Percentiles rank a stretch among this genome's conserved stretches.
Evolutionary conservation across 176 grass and related monocot species (phyloP).

Genomic region (Juncus inflexus): DNA sequence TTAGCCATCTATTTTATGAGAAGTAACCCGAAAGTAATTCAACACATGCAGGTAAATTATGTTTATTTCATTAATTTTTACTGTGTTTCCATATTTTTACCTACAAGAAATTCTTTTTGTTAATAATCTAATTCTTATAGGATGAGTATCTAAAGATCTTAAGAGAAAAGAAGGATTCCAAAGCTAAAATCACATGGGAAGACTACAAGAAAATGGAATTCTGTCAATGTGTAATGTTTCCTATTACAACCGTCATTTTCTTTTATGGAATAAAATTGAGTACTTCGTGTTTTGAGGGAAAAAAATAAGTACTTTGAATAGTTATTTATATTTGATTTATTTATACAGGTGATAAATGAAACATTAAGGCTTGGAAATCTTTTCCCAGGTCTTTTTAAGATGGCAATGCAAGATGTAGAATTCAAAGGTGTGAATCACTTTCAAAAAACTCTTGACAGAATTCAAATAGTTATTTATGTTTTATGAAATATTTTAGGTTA

Average conservation of each 20-base stretch:
- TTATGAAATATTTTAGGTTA: slow-evolving; percentile 16
- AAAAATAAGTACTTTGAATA: background rate
- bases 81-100: too few relatives aligned
- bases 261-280: too few relatives aligned
- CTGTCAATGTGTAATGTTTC: slow-evolving; percentile 21
- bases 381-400: slow-evolving; percentile 7
- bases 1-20: slow-evolving; percentile 25
- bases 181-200: slow-evolving; percentile 24
- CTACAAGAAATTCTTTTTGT: too few relatives aligned
- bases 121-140: background rate
- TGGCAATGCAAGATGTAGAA: slow-evolving; percentile 15
- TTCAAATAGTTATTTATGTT: background rate
- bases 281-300: too few relatives aligned
- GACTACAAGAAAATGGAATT: slow-evolving; percentile 40
- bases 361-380: slow-evolving; percentile 24
- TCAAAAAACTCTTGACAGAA: background rate
- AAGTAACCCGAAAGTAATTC: slow-evolving; percentile 13
- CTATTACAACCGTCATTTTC: background rate
- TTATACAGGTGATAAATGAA: slow-evolving; percentile 25
- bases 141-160: slow-evolving; percentile 19
- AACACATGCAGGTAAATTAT: slow-evolving; percentile 32
- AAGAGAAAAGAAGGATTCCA: slow-evolving; percentile 7
- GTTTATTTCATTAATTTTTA: too few relatives aligned
- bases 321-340: background rate
- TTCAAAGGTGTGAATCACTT: slow-evolving; percentile 9